Base-by-base conservation (phyloP, 140 eudicot genomes). In the Ambrosia hybrid region DNA sequence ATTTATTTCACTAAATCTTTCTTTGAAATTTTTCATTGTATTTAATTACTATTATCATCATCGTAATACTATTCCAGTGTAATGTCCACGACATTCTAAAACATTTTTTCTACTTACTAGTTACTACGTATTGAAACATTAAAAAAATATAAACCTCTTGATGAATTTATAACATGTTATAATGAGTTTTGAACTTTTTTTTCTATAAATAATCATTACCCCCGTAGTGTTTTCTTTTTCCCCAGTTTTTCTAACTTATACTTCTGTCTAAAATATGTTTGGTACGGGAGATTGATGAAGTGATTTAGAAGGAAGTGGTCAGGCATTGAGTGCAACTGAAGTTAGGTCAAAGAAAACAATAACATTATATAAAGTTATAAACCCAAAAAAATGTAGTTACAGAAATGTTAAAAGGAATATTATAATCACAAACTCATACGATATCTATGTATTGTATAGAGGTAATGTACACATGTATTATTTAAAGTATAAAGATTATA, bases 321-420 rank as follows among this genome's bases (percentile, higher is more conserved):
- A 77, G 61, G 80, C 89, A 67, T 73, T 70, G 85, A 84, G 89
- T 84, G 70, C 60, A 81, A 51, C 7, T 65, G 60, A 84, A 84
- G 89, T 49, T 74, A 68, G 80, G 64, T 74, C n/a, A 5, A 55
- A 14, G 21, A n/a, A 51, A 14, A 16, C 10, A 17, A 21, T 16
- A 21, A 9, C 62, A 57, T 16, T 57, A 57, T 17, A 57, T 21
- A 21, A 21, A 21, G 30, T 21, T 21, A 21, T 21, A 16, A 6
- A 8, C 12, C 10, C 10, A 48, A 9, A 48, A 9, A 9, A 1
- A 48, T 7, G 52, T 48, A 48, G 9, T 12, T 12, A 48, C 52
- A 48, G 9, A 48, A 48, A 48, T 48, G 52, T 10, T 48, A 48
- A 8, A 21, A 48, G 3, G 30, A 7, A 48, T 48, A 48, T 48